Base-by-base conservation (phyloP, 2,329 filamentous ascomycete species). In the Curvularia sp. region DNA sequence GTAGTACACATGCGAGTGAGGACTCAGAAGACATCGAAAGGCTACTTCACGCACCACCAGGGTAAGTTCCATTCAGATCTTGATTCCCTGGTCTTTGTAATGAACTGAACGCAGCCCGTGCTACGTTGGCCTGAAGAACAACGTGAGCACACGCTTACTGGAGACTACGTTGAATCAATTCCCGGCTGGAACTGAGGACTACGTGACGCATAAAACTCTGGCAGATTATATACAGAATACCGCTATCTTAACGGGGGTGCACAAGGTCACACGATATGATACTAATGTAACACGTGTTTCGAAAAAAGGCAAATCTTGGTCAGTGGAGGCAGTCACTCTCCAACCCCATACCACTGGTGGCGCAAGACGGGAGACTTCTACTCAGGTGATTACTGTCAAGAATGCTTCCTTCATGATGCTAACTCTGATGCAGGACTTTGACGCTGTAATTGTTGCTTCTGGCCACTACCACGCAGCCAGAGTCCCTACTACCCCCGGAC, bases 181-280 rank as follows among this genome's bases (percentile, higher is more conserved):
- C 83, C 86, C 87, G 0, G 73, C 81, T 5, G 84, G 83, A 0
- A 89, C 86, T 0, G 81, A 82, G 2, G 84, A 86, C 15, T 85
- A 85, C 58, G 84, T 88, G 4, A 82, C 77, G 2, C 88, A 90
- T 57, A 67, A 75, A 15, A 79, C 83, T 0, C 75, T 90, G 8
- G 82, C 83, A 32, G 76, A 82, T 1, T 91, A 91, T 65, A 83
- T 91, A 4, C 83, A 87, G 58, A 80, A 82, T n/a, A 83, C 87
- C 0, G 83, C 87, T 0, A 61, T 63, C 0, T 74, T 79, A 1
- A 80, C 82, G 1, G 82, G 82, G 0, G 82, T 89, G 0, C 72
- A 85, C 2, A 71, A 78, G 0, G 67, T 80, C 8, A 86, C 85
- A 0, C 67, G 76, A 0, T 89, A 85, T 64, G 78, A 87, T 43